Evolutionary conservation across 2,329 filamentous ascomycete genomes (phyloP).

Genomic region (Didymella lethalis): DNA sequence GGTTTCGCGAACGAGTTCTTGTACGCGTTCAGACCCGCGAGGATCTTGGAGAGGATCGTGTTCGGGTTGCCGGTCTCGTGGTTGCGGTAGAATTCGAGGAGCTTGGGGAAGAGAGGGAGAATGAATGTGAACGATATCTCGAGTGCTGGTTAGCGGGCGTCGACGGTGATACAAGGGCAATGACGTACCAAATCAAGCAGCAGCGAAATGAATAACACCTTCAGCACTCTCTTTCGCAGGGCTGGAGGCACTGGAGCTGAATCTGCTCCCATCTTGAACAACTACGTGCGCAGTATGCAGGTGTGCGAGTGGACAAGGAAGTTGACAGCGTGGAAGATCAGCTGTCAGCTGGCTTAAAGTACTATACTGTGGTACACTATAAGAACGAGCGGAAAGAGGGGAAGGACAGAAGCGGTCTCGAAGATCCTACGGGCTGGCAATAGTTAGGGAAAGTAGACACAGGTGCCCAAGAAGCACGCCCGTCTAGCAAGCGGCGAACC

Average conservation of each 20-base stretch:
- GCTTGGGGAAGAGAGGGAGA: constrained; percentile 91
- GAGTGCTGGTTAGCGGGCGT: constrained; percentile 18
- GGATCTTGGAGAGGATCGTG: constrained; percentile 79
- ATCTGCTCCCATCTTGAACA: constrained; percentile 26
- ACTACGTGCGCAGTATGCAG: not conserved
- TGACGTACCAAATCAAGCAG: constrained; percentile 82
- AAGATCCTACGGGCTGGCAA: constrained; percentile 27
- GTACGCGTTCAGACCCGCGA: constrained; percentile 88
- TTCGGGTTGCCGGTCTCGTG: constrained; percentile 68
- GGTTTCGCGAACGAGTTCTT: constrained; percentile 91
- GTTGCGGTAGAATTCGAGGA: constrained; percentile 95
- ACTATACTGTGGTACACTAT: constrained; percentile 20
- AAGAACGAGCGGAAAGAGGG: constrained; percentile 29
- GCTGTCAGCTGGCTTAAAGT: constrained; percentile 20
- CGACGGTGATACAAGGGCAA: constrained; percentile 23
- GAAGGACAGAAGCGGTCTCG: constrained; percentile 22
- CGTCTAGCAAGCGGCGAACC: constrained; percentile 21
- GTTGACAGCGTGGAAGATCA: constrained; percentile 23
- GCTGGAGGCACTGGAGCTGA: constrained; percentile 50
- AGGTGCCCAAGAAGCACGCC: constrained; percentile 7
- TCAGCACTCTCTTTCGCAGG: constrained; percentile 80
- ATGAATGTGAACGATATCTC: constrained; percentile 99
- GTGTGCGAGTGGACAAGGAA: constrained; percentile 5
- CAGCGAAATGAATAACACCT: constrained; percentile 87
- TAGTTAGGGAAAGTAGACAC: constrained; percentile 20